Evolutionary conservation across 2,329 filamentous ascomycete species (phyloP).

Genomic region (Hymenotorrendiella dingleyae): DNA sequence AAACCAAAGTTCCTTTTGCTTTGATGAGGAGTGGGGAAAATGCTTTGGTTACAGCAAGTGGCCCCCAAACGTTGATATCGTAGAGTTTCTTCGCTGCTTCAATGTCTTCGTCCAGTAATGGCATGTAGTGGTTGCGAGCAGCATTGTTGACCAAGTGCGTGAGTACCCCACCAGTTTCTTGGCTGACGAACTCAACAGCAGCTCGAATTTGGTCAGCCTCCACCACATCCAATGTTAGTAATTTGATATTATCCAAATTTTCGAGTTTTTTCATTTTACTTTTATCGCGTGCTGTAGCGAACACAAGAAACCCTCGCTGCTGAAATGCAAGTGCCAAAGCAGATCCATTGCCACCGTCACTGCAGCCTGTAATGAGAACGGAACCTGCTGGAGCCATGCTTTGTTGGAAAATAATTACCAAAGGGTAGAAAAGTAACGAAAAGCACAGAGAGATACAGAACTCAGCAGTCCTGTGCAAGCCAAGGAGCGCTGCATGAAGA

Average conservation of each 20-base stretch:
- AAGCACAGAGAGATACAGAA: too few relatives aligned
- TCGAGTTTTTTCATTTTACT: slow-evolving; percentile 28
- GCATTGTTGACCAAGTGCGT: slow-evolving; percentile 40
- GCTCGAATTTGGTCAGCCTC: neutral
- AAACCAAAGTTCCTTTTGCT: slow-evolving; percentile 34
- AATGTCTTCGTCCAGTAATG: slow-evolving; percentile 29
- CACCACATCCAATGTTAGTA: slow-evolving; percentile 35
- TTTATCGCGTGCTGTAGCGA: slow-evolving; percentile 35
- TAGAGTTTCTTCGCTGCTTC: slow-evolving; percentile 28
- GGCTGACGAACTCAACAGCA: neutral
- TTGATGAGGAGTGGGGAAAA: slow-evolving; percentile 30
- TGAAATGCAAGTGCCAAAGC: slow-evolving; percentile 35
- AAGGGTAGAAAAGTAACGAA: too few relatives aligned
- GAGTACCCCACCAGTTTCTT: neutral
- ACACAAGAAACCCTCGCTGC: slow-evolving; percentile 32
- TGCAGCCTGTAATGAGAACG: slow-evolving; percentile 36
- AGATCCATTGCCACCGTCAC: slow-evolving; percentile 35
- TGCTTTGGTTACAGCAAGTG: slow-evolving; percentile 31
- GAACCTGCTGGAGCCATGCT: too few relatives aligned
- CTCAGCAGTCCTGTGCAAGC: too few relatives aligned
- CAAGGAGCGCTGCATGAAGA: too few relatives aligned
- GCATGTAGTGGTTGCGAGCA: slow-evolving; percentile 16
- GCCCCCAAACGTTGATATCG: slow-evolving; percentile 30
- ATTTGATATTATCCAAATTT: slow-evolving; percentile 24
- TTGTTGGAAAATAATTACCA: too few relatives aligned